Evolutionary conservation across 208 protist genomes (phyloP).

Genomic region (Novymonas esmeraldas): DNA sequence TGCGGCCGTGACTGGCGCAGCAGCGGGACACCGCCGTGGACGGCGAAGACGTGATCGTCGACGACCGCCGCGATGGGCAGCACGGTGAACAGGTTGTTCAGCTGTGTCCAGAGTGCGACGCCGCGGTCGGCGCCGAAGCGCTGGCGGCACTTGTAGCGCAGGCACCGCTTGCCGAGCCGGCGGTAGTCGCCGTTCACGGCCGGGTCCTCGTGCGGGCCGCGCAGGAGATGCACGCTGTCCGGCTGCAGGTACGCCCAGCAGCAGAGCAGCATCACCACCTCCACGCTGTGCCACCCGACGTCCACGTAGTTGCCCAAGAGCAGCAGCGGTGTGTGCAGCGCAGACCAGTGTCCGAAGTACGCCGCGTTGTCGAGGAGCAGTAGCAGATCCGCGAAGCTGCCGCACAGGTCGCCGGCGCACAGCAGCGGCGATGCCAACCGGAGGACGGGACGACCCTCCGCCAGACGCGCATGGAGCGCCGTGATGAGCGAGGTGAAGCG

Average conservation of each 20-base stretch:
- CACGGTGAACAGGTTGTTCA: constrained; percentile 73
- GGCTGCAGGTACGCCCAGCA: constrained; percentile 69
- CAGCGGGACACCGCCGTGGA: constrained; percentile 90
- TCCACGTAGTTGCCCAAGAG: constrained; percentile 98
- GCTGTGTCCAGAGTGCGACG: constrained; percentile 58
- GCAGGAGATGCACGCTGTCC: constrained; percentile 74
- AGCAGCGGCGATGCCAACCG: constrained; percentile 50
- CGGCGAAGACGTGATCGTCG: constrained; percentile 81
- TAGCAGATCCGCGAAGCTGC: constrained; percentile 71
- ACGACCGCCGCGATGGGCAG: constrained; percentile 87
- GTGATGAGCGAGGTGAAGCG: constrained; percentile 13
- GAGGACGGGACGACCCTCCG: constrained; percentile 31
- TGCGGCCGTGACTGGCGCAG: constrained; percentile 18
- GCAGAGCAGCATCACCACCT: constrained; percentile 77
- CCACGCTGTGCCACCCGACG: constrained; percentile 81
- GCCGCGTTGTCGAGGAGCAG: constrained; percentile 42
- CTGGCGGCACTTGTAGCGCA: constrained; percentile 67
- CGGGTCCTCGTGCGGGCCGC: constrained; percentile 89
- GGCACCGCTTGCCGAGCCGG: constrained; percentile 48
- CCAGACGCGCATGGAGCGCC: constrained; percentile 6
- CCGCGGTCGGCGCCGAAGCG: constrained; percentile 68
- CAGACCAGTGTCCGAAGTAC: constrained; percentile 54
- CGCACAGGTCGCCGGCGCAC: constrained; percentile 76
- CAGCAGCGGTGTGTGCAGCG: constrained; percentile 74
- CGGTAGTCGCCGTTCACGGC: constrained; percentile 69